Evolutionary conservation across 768 basidiomycete genomes (phyloP), one percentile per base, ranked within the genome.

Genomic region (Cystofilobasidium ferigula): DNA sequence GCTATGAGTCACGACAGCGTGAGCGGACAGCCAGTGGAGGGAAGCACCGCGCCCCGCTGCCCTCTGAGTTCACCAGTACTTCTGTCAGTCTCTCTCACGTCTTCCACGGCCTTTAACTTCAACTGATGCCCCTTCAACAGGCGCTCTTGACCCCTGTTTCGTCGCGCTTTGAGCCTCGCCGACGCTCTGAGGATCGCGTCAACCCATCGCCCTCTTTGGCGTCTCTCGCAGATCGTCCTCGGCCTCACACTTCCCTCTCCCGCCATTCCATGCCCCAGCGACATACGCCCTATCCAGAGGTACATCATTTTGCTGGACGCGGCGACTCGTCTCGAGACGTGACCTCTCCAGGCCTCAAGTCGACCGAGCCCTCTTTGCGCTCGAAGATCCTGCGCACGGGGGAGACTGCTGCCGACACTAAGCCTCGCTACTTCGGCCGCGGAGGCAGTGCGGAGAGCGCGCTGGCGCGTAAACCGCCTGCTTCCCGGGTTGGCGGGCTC

Each of bases 361-460:
- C 47, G 24, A 20, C 10, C 8, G 47, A 28, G 8, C 47, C 47
- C 6, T 28, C 47, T 10, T 20, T 24, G 4, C 47, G 47, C 4
- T 48, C 47, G 26, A 24, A 14, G 30, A 18, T 32, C 28, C 26
- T 30, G 2, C 51, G 30, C 3, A 8, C 51, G 30, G 20, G 30
- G 18, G 51, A 32, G 28, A 6, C 28, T 16, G 12, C 51, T 32
- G 18, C 3, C 7, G 51, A 54, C 2, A 6, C 14, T 2, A 12
- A 60, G 28, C 58, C 58, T 30, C 36, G 58, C 2, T 60, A 60
- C 18, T 14, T 45, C 9, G 40, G 58, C 6, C 36, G 58, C 13
- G 58, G 58, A 10, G 58, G 58, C 22, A 60, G 58, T 26, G 58
- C 14, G 1, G 58, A 60, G 28, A 60, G 58, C 30, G 38, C 58